A percentile compares a stretch with the other conserved stretches of the same genome.
phyloP scores from a whole-genome alignment of 2,329 filamentous ascomycete genomes.

The Phaeosphaeria sp. region DNA sequence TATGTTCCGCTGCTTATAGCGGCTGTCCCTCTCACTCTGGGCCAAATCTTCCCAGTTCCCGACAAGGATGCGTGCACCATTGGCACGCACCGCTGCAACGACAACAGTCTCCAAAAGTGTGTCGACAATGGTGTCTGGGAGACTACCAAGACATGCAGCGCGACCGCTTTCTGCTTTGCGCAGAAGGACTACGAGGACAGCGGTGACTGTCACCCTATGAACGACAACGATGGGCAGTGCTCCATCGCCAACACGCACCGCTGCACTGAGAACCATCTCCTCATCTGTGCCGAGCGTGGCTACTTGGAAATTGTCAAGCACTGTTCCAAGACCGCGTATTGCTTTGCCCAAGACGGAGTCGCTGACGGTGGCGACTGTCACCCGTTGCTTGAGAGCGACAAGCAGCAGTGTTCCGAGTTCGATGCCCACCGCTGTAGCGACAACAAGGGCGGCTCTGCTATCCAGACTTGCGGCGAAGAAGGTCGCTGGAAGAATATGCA shows the following conservation, averaged over 20 bases:
- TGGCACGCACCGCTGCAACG: slow-evolving; percentile 1
- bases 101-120: slow-evolving; percentile 1
- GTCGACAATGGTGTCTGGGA: slow-evolving; percentile 1
- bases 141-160: not conserved
- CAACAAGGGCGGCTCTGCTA: not conserved
- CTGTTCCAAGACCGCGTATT: not conserved
- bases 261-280: not conserved
- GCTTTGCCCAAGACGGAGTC: not conserved
- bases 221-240: not conserved
- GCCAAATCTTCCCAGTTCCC: not conserved
- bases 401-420: not conserved
- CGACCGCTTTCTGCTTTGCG: not conserved
- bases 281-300: not conserved
- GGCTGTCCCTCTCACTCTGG: not conserved
- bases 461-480: not conserved
- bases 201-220: not conserved
- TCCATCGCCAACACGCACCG: not conserved
- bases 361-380: not conserved
- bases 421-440: not conserved
- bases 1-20: slow-evolving; percentile 2
- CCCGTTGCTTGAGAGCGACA: not conserved
- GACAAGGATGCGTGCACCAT: not conserved
- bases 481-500: not conserved
- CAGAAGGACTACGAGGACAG: not conserved
- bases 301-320: not conserved